Base-by-base conservation (phyloP, 768 basidiomycete species). In the Coprinopsis cinerea region DNA sequence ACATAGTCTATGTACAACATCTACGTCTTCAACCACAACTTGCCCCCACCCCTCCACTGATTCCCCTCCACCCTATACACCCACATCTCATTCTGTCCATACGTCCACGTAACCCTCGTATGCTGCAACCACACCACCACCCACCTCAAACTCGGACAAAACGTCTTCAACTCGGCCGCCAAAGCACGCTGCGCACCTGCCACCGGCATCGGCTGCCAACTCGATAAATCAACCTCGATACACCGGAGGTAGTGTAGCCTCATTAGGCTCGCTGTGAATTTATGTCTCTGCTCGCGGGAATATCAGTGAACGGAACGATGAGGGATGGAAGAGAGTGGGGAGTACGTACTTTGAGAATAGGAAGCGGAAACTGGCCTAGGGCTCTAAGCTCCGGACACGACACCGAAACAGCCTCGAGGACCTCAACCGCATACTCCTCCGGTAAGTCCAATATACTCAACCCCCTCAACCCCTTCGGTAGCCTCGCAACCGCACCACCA, bases 201-300 rank as follows among this genome's bases (percentile, higher is more conserved):
- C 3, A 39, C 32, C 17, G 51, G 50, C 2, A 35, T 39, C 7
- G 35, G 32, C 2, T 37, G 44, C 70, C 70, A 72, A 20, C 48
- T 27, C 2, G 52, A 42, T 3, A 72, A 52, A 37, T 70, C 68
- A 4, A 70, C 56, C 18, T 72, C 68, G n/a, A 69, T 60, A 15
- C 59, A 54, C 14, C 49, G 54, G 22, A 69, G 63, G 42, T 55
- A 45, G 27, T 57, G 63, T 46, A 70, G 55, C 18, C 47, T 40
- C 56, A 67, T 61, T 1, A 66, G 56, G 37, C 44, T 56, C 18
- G 52, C 42, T 49, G 61, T 57, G 44, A 68, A 60, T 35, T 58
- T 47, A 39, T 63, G 63, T 34, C 64, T 63, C 67, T 67, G 56
- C 14, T 51, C 23, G 28, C 41, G 25, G 11, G 24, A 14, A 25